A percentile compares a stretch with the other conserved stretches of the same genome.
phyloP scores from a whole-genome alignment of 1,139 yeast genomes.

The Saccharomycopsis hybrid region DNA sequence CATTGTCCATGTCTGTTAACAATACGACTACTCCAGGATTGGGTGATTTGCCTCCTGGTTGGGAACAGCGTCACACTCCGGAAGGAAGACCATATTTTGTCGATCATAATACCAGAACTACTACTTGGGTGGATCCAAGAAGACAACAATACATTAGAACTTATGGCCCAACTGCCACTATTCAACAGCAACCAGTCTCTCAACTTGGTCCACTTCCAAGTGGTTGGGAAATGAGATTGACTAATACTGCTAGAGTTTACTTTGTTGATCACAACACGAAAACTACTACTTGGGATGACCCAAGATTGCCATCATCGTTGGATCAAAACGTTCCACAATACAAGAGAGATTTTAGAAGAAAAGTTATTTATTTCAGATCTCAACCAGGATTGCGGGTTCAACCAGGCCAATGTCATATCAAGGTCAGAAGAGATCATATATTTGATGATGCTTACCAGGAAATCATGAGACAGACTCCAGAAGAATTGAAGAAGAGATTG shows the following conservation, averaged over 20 bases:
- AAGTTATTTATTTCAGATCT: slow-evolving; percentile 93
- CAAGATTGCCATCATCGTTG: slow-evolving; percentile 91
- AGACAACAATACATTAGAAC: slow-evolving; percentile 97
- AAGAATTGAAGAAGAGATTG: slow-evolving; percentile 90
- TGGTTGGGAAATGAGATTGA: slow-evolving; percentile 99
- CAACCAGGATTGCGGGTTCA: slow-evolving; percentile 95
- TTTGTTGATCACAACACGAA: slow-evolving; percentile 98
- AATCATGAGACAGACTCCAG: slow-evolving; percentile 97
- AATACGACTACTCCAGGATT: slow-evolving; percentile 94
- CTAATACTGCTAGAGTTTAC: slow-evolving; percentile 96
- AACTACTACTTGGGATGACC: slow-evolving; percentile 99
- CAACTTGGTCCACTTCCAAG: slow-evolving; percentile 97
- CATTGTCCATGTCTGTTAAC: slow-evolving; percentile 75
- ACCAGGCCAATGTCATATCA: slow-evolving; percentile 98
- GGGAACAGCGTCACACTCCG: slow-evolving; percentile 98
- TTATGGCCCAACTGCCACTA: slow-evolving; percentile 78
- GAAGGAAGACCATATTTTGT: slow-evolving; percentile 98
- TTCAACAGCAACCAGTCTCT: slow-evolving; percentile 97
- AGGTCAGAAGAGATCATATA: slow-evolving; percentile 93
- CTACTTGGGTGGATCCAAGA: slow-evolving; percentile 99
- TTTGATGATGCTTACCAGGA: slow-evolving; percentile 98
- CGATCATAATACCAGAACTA: slow-evolving; percentile 96
- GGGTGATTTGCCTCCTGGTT: slow-evolving; percentile 96
- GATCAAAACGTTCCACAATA: slow-evolving; percentile 99
- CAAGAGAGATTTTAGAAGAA: slow-evolving; percentile 97